Evolutionary conservation across 75 land plant species (phyloP).

Genomic region (Selaginella tamariscina): DNA sequence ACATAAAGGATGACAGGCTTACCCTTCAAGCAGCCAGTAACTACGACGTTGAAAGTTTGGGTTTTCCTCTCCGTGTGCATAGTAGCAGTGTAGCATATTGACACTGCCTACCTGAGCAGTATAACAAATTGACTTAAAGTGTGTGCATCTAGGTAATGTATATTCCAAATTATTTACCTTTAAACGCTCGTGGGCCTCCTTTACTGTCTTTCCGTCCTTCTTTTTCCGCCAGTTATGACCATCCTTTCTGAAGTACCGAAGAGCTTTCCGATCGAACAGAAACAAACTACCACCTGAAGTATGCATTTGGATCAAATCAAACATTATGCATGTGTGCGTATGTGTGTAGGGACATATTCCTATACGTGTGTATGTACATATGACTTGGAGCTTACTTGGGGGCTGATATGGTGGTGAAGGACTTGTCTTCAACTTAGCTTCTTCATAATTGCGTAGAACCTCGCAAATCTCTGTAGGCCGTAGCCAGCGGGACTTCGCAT

Average conservation of each 20-base stretch:
- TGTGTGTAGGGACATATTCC: too few relatives aligned
- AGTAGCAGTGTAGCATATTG: slow-evolving; percentile 75
- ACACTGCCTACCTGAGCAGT: slow-evolving; percentile 57
- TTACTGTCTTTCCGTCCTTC: slow-evolving; percentile 80
- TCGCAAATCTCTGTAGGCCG: slow-evolving; percentile 88
- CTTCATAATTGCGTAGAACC: slow-evolving; percentile 53
- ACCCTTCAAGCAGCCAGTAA: slow-evolving; percentile 84
- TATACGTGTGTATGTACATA: too few relatives aligned
- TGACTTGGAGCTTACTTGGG: slow-evolving; percentile 41
- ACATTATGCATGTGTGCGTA: too few relatives aligned
- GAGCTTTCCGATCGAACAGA: slow-evolving; percentile 67
- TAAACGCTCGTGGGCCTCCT: slow-evolving; percentile 84
- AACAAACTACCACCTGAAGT: slow-evolving; percentile 52
- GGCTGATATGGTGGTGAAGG: slow-evolving; percentile 76
- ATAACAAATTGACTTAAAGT: background rate
- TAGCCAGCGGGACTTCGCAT: slow-evolving; percentile 88
- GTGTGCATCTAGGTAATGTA: background rate
- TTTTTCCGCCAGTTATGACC: slow-evolving; percentile 89
- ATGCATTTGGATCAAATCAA: background rate
- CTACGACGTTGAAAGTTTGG: slow-evolving; percentile 62
- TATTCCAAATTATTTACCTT: too few relatives aligned
- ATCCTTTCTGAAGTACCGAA: slow-evolving; percentile 79
- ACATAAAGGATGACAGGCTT: background rate
- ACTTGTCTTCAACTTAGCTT: slow-evolving; percentile 36
- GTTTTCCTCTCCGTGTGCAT: slow-evolving; percentile 74